phyloP scores from a whole-genome alignment of 331 rosid species.

The Phaseolus coccineus region DNA sequence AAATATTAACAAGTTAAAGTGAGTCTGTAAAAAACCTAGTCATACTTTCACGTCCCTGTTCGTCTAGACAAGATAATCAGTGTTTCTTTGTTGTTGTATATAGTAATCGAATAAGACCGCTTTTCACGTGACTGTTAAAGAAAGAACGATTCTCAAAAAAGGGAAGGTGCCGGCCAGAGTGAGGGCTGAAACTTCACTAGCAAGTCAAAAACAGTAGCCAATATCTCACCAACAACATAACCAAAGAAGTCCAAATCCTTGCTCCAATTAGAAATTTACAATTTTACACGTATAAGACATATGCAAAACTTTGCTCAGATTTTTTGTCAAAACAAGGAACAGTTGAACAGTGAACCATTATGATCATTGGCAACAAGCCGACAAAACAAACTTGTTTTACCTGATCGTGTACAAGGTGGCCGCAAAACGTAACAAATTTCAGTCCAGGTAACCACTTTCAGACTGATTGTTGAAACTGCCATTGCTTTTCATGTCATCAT shows the following conservation, averaged over 20 bases:
- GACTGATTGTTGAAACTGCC: slow-evolving; percentile 44
- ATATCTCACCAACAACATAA: slow-evolving; percentile 24
- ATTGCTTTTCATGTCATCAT: slow-evolving; percentile 40
- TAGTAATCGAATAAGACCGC: not conserved
- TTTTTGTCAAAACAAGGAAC: slow-evolving; percentile 13
- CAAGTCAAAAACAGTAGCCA: slow-evolving; percentile 8
- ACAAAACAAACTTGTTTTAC: slow-evolving; percentile 26
- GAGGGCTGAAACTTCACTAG: slow-evolving; percentile 4
- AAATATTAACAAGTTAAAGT: not conserved
- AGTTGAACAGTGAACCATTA: slow-evolving; percentile 24
- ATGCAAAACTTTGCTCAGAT: slow-evolving; percentile 27
- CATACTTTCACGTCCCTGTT: not conserved
- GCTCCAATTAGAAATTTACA: not conserved
- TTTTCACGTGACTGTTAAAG: slow-evolving; percentile 27
- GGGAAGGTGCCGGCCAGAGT: not conserved
- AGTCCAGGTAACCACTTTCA: slow-evolving; percentile 45
- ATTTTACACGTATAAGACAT: not conserved
- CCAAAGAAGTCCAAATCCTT: not conserved
- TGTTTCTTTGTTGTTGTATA: not conserved
- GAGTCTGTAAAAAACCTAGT: not conserved
- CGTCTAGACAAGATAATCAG: not conserved
- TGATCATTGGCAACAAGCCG: slow-evolving; percentile 21
- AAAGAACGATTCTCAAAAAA: not conserved
- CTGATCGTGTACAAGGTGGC: slow-evolving; percentile 17
- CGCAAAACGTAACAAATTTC: slow-evolving; percentile 27